A percentile compares a stretch with the other conserved stretches of the same genome.
phyloP scores from a whole-genome alignment of 352 stramenopile genomes.

The Phytophthora megakarya region DNA sequence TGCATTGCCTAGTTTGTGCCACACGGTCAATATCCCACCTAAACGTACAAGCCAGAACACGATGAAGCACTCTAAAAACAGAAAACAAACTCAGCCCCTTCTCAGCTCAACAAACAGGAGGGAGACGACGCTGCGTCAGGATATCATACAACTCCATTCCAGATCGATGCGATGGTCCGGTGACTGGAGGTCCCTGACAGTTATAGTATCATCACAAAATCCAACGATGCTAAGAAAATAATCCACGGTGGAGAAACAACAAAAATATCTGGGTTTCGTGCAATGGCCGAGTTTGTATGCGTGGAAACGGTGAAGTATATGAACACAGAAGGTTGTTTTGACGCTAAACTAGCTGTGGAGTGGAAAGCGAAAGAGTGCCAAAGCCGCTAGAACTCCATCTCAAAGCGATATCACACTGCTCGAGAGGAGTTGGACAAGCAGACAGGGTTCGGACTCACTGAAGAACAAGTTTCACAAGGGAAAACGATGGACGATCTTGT shows the following conservation, averaged over 20 bases:
- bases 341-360: neutral
- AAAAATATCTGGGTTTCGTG: neutral
- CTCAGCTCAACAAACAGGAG: too few species aligned
- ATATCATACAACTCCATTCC: too few species aligned
- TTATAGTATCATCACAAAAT: neutral
- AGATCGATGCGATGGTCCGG: constrained; percentile 1
- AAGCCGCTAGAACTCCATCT: constrained; percentile 8
- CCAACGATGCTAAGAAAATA: neutral
- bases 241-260: constrained; percentile 1
- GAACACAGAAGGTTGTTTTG: neutral
- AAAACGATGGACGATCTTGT: neutral
- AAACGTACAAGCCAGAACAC: too few species aligned
- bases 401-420: neutral
- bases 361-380: neutral
- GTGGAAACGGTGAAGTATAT: neutral
- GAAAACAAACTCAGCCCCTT: too few species aligned
- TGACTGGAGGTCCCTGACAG: constrained; percentile 3
- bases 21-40: too few species aligned
- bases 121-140: too few species aligned
- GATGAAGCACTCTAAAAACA: too few species aligned
- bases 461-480: neutral
- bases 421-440: neutral
- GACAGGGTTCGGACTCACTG: constrained; percentile 2
- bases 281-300: neutral
- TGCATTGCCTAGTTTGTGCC: too few species aligned